Evolutionary conservation across 345 rosid species (phyloP).

Genomic region (Cardamine chenopodiifolia): DNA sequence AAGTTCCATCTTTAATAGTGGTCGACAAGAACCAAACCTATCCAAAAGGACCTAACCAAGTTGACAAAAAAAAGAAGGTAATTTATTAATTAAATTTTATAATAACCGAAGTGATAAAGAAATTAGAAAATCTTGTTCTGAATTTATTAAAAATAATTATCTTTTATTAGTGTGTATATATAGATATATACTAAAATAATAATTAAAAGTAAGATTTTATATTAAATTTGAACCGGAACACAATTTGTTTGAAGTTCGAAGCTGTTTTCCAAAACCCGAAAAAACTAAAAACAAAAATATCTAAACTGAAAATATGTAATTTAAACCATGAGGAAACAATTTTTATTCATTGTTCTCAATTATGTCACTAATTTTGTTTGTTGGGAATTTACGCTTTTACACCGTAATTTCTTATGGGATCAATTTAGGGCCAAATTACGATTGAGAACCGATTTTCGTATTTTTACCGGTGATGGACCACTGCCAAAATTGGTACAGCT

Average conservation of each 20-base stretch:
- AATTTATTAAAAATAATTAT: not conserved
- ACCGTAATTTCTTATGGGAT: not conserved
- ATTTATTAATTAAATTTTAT: too few relatives aligned
- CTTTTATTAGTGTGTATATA: too few relatives aligned
- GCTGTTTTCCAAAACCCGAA: not conserved
- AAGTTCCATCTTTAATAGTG: not conserved
- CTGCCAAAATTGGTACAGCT: slow-evolving; percentile 11
- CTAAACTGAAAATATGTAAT: too few relatives aligned
- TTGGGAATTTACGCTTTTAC: not conserved
- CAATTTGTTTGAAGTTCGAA: not conserved
- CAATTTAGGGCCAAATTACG: not conserved
- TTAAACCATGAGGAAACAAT: not conserved
- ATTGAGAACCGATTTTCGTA: slow-evolving; percentile 2
- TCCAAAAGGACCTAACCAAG: not conserved
- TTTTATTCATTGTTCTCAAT: too few relatives aligned
- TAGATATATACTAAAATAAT: too few relatives aligned
- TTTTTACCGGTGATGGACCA: slow-evolving; percentile 4
- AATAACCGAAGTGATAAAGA: not conserved
- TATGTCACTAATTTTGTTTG: not conserved
- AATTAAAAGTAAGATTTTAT: not conserved
- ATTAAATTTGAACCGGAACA: not conserved
- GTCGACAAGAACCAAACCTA: not conserved
- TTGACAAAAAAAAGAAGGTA: not conserved
- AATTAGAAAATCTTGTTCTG: not conserved
- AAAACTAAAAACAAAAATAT: too few relatives aligned